A percentile compares a stretch with the other conserved stretches of the same genome.
Evolutionary conservation across 805 yeast genomes (phyloP).

Genomic region (Candida ponderosae): DNA sequence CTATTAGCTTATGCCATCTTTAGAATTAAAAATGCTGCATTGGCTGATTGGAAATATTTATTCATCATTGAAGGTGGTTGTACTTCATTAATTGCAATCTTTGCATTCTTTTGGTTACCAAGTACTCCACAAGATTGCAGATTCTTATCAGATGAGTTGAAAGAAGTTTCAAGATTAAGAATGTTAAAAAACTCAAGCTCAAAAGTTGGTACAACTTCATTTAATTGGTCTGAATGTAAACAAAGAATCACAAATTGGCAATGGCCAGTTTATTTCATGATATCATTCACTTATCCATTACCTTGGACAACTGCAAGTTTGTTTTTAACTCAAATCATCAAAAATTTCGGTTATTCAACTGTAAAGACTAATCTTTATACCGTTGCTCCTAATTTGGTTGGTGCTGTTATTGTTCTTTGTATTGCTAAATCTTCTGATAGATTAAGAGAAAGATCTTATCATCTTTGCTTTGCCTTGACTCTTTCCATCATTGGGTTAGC

Average conservation of each 20-base stretch:
- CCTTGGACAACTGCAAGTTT: conserved; percentile 4
- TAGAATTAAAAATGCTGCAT: conserved; percentile 3
- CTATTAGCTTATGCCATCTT: conserved; percentile 12
- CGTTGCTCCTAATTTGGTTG: conserved; percentile 12
- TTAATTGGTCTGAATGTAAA: conserved; percentile 6
- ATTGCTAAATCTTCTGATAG: conserved; percentile 8
- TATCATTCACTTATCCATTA: conserved; percentile 9
- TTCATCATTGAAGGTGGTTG: conserved; percentile 23
- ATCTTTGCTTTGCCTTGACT: conserved; percentile 7
- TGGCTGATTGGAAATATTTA: conserved; percentile 22
- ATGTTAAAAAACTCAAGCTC: conserved; percentile 3
- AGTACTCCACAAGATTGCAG: conserved; percentile 3
- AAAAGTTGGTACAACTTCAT: conserved; percentile 2
- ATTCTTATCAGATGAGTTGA: conserved; percentile 9
- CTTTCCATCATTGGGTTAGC: conserved; percentile 8
- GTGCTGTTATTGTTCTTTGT: conserved; percentile 5
- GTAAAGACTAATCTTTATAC: conserved; percentile 13
- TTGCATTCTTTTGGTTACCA: conserved; percentile 10
- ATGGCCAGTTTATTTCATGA: conserved; percentile 8
- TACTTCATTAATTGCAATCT: conserved; percentile 25
- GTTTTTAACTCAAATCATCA: conserved; percentile 13
- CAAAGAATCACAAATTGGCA: conserved; percentile 4
- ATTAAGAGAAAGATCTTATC: conserved; percentile 10
- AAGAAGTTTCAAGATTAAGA: conserved; percentile 7
- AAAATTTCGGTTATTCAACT: conserved; percentile 7